Conservation (phyloP, 345 rosid species). For the Pseudoturritis turrita region DNA sequence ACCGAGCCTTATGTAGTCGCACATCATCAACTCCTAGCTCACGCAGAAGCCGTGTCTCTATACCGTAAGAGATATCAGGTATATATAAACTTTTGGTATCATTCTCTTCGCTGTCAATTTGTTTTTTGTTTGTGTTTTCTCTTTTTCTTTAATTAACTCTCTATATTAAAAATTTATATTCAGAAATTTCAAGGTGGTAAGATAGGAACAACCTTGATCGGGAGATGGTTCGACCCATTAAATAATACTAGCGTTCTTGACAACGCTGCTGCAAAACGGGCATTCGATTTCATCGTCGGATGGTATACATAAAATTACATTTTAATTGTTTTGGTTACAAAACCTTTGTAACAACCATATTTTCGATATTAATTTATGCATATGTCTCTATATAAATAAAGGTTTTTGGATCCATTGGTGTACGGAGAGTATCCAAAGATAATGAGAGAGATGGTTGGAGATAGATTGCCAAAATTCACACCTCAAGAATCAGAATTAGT, state of each 20-base stretch:
- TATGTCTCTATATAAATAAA: no score
- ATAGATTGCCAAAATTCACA: no score
- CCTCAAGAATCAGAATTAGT: no score
- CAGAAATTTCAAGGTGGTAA: constrained; percentile 19
- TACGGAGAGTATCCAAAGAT: no score
- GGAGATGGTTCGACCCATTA: constrained; percentile 14
- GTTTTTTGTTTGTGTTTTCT: no score
- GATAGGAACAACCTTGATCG: constrained; percentile 15
- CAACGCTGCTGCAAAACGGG: constrained; percentile 21
- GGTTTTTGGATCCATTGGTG: no score
- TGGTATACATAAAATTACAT: constrained; percentile 8
- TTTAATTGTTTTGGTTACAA: neutral
- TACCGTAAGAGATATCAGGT: constrained; percentile 28
- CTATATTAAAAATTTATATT: neutral
- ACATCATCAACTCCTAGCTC: constrained; percentile 43
- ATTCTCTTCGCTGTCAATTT: no score
- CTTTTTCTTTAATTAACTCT: neutral
- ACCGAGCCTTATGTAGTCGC: constrained; percentile 42
- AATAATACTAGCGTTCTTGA: neutral
- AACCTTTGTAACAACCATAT: no score
- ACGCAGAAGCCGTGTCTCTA: constrained; percentile 31
- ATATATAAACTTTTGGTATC: no score
- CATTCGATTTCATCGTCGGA: constrained; percentile 25
- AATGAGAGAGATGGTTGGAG: no score
- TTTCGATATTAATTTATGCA: neutral